Evolutionary conservation across 176 grass and related monocot species (phyloP).

Genomic region (sorghum (Sorghum bicolor)): DNA sequence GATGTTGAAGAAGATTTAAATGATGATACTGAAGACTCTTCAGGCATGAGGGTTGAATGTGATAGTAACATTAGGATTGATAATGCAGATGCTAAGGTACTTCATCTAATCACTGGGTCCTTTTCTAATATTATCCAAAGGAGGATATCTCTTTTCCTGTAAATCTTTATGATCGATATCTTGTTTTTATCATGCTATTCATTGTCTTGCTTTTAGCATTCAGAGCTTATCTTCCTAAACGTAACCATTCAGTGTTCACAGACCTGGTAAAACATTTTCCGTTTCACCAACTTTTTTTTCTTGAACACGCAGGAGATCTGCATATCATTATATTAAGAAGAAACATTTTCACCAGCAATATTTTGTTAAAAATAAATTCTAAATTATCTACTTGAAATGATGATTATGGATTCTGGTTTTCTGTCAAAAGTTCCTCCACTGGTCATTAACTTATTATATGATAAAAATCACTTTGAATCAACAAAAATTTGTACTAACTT

Average conservation of each 20-base stretch:
- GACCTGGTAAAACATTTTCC: neutral
- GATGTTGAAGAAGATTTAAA: slow-evolving; percentile 56
- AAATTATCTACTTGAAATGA: neutral
- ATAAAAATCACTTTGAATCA: neutral
- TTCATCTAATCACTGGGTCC: slow-evolving; percentile 18
- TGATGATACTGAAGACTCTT: slow-evolving; percentile 44
- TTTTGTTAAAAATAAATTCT: neutral
- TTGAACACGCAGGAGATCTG: neutral
- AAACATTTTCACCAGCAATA: neutral
- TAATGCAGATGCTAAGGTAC: slow-evolving; percentile 55
- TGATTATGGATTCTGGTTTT: neutral
- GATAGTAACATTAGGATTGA: slow-evolving; percentile 32
- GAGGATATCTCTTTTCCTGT: slow-evolving; percentile 5
- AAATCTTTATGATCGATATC: slow-evolving; percentile 13
- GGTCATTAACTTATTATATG: neutral
- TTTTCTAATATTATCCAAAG: slow-evolving; percentile 14
- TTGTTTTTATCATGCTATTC: neutral
- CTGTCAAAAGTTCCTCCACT: neutral
- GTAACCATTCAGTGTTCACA: neutral
- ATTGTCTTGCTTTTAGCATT: neutral
- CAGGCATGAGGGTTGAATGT: slow-evolving; percentile 42
- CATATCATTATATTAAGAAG: neutral
- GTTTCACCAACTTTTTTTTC: neutral
- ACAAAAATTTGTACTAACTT: neutral
- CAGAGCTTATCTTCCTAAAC: neutral